These are phyloP conservation scores for Elaeagnus macrophylla DNA, from an alignment of 306 rosid genomes.

Conservation along the genomic window DNA sequence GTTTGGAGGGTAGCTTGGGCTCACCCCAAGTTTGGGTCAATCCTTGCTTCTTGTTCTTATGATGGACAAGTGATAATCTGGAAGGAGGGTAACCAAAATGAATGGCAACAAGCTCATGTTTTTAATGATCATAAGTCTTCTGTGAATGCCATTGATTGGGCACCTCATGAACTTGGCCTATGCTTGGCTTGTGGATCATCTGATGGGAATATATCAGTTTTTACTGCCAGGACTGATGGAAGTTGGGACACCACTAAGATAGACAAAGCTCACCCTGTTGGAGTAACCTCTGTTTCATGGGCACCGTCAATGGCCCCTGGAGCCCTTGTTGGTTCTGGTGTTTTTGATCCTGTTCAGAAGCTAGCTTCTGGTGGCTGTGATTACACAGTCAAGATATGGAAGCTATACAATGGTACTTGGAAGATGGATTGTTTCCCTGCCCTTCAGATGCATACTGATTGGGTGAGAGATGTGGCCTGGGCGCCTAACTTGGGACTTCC, in stretches of 20 bases:
- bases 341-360: conserved; percentile 75
- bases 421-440: conserved; percentile 88
- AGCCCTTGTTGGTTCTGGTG: conserved; percentile 65
- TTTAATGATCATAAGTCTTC: conserved; percentile 73
- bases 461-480: conserved; percentile 94
- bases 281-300: conserved; percentile 94
- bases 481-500: conserved; percentile 95
- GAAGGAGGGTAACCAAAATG: conserved; percentile 90
- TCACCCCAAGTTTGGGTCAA: conserved; percentile 82
- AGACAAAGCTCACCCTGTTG: conserved; percentile 81
- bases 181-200: conserved; percentile 88
- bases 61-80: conserved; percentile 75
- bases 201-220: conserved; percentile 77
- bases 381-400: conserved; percentile 86
- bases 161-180: conserved; percentile 88
- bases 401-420: conserved; percentile 65
- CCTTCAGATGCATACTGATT: conserved; percentile 75
- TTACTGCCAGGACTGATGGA: conserved; percentile 76
- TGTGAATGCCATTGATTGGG: conserved; percentile 91
- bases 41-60: conserved; percentile 76
- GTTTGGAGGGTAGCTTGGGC: conserved; percentile 95
- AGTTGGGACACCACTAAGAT: conserved; percentile 83
- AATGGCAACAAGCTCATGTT: conserved; percentile 76
- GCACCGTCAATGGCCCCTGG: conserved; percentile 83
- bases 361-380: conserved; percentile 90